Base-by-base conservation (phyloP, 495 filamentous ascomycete genomes). In the Echria macrotheca region DNA sequence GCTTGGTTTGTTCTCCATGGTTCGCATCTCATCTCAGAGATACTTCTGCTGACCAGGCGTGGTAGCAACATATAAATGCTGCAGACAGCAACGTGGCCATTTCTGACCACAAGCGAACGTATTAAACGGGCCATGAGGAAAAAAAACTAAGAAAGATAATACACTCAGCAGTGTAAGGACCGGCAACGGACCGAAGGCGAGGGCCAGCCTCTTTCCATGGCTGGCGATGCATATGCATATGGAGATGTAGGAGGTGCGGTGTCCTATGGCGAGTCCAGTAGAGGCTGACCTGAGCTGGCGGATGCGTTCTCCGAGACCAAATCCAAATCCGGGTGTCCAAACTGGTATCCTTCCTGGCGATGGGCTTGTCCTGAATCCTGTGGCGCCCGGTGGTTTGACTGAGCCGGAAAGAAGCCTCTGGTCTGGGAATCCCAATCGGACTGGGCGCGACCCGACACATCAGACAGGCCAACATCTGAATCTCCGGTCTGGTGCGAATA, bases 391-490 rank as follows among this genome's bases (percentile, higher is more conserved):
- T 36, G 49, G 24, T 9, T 19, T n/a, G 9, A 5, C n/a, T 41
- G n/a, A 8, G 6, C n/a, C 4, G 18, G 9, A n/a, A 58, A 63
- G 19, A 47, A 44, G 14, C 25, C 26, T 31, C 15, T 42, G 5
- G 58, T 61, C 7, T n/a, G 25, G 10, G 43, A 12, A 33, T 61
- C 60, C 57, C 60, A 63, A 5, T 50, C 25, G 0, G 46, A 19
- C 17, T 31, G 54, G 17, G n/a, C 22, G 10, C 52, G 47, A 8
- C 38, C 49, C 9, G 21, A 21, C 7, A 51, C 32, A 25, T 31
- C 31, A 12, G 57, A 56, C 2, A 63, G 55, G 7, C 50, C 35
- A 21, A 63, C 53, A 0, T 56, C 57, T n/a, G 57, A 58, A 5
- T 29, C 32, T n/a, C 28, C 15, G 2, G 57, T 46, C 22, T 44